Evolutionary conservation across 2,329 filamentous ascomycete species (phyloP), one percentile per base, ranked within the genome.

Genomic region (Ceratocystis eucalypticola): DNA sequence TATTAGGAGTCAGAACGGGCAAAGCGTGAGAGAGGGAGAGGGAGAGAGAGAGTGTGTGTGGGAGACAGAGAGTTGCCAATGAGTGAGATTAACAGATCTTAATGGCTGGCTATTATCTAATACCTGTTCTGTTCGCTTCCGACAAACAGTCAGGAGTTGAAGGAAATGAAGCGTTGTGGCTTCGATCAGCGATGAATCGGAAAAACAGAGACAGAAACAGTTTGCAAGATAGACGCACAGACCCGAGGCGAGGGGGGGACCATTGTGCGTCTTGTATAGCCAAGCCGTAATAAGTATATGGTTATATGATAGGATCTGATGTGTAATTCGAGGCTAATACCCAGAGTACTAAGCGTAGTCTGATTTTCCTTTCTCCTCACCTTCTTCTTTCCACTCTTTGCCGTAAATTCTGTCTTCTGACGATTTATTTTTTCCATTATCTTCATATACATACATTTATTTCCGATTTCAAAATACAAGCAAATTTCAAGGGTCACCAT

Each of bases 141-240:
- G 37, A 41, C 37, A 41, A 15, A 15, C 20, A 15, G 22, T 57
- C 12, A 15, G 15, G 25, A 7, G 12, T 25, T 17, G 55, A n/a
- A 17, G 55, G 55, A 59, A 59, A 59, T 59, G 55, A 59, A 59
- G 55, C 55, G 33, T 33, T 37, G 55, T 59, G 30, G 55, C 55
- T 37, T 59, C n/a, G 12, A 59, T 59, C 55, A 59, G 28, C 30
- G 20, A 37, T 59, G 55, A 8, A 37, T 22, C 55, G 28, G 30
- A 59, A 37, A 59, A 59, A 59, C 53, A 57, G 22, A 57, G 3
- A 30, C 55, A 59, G 55, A 59, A 59, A 59, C 55, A 59, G 55
- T 37, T 59, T 59, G 55, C 25, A 37, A 17, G 28, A 59, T 59
- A 30, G 55, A n/a, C 17, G 55, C 55, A 59, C 55, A 59, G 55